Base-by-base conservation (phyloP, 2,329 filamentous ascomycete species). In the Pseudogymnoascus sp. region DNA sequence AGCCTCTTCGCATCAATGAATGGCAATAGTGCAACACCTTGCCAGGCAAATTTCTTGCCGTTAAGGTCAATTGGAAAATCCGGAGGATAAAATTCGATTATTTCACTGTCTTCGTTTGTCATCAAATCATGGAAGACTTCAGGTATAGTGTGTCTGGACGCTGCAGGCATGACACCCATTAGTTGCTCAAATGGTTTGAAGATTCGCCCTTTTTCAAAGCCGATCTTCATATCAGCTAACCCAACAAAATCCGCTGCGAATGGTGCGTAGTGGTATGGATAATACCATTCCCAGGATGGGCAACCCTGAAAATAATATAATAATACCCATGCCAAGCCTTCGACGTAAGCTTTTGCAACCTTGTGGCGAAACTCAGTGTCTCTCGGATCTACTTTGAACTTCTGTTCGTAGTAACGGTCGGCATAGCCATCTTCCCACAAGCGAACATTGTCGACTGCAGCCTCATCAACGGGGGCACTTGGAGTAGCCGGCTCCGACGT, bases 281-380 rank as follows among this genome's bases (percentile, higher is more conserved):
- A 99, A 72, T 94, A 99, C 94, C 94, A 99, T 58, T 92, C 95
- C 94, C 95, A 99, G 0, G 91, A 96, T 19, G 94, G 91, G 68
- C 94, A 99, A 23, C 94, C 94, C 73, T 99, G 94, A 73, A 96
- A 96, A 72, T 99, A 99, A 74, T 99, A 99, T 34, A 92, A 79
- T 57, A 99, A 77, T 37, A 99, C 94, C 94, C 95, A 99, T 19
- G 88, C 88, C 8, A 99, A 81, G 34, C 94, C 94, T 76, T 97
- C 91, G 10, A 92, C 91, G 71, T 99, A 99, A n/a, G 89, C 84
- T 59, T 84, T 83, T 34, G 88, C 94, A 60, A 99, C 95, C 69
- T 90, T 83, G 72, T 92, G 88, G 59, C 92, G 88, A 73, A 97
- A 97, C 58, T 85, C 88, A 56, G 88, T 78, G 71, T 99, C 89